These are phyloP conservation scores for Rubus idaeus DNA, from an alignment of 306 rosid species.

Conservation along the genomic window DNA sequence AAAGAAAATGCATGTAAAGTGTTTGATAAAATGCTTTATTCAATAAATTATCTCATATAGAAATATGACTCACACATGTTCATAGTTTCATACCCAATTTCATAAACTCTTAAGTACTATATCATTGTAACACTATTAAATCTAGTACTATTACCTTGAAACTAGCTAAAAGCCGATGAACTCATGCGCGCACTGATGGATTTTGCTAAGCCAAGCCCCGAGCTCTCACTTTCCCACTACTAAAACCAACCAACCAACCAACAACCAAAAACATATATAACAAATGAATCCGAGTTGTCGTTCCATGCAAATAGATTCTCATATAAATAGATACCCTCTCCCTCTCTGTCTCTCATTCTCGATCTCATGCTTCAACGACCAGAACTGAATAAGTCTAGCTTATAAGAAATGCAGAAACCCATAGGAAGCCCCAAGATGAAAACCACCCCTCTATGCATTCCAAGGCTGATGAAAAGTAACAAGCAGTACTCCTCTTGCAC, in stretches of 20 bases:
- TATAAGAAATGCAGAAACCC: conserved; percentile 13
- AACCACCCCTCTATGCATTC: conserved; percentile 56
- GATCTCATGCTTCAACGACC: background rate
- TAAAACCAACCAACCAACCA: conserved; percentile 1
- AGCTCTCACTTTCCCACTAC: background rate
- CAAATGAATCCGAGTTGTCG: conserved; percentile 3
- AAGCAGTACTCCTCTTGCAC: conserved; percentile 19
- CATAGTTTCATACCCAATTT: too few species aligned
- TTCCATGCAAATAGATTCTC: conserved; percentile 24
- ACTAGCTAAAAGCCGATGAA: too few species aligned
- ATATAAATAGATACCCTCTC: conserved; percentile 11
- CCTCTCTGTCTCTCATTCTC: background rate
- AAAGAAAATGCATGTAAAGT: too few species aligned
- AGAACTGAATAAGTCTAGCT: background rate
- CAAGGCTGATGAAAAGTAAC: conserved; percentile 45
- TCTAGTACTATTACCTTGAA: too few species aligned
- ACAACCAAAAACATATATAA: background rate
- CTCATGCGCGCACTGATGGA: too few species aligned
- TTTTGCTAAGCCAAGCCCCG: background rate
- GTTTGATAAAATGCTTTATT: too few species aligned
- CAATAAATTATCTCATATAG: too few species aligned
- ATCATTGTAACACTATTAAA: too few species aligned
- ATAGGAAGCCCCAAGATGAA: conserved; percentile 24
- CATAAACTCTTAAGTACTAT: too few species aligned
- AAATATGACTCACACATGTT: too few species aligned